phyloP scores from a whole-genome alignment of 495 filamentous ascomycete species.

The Cenococcum geophilum region DNA sequence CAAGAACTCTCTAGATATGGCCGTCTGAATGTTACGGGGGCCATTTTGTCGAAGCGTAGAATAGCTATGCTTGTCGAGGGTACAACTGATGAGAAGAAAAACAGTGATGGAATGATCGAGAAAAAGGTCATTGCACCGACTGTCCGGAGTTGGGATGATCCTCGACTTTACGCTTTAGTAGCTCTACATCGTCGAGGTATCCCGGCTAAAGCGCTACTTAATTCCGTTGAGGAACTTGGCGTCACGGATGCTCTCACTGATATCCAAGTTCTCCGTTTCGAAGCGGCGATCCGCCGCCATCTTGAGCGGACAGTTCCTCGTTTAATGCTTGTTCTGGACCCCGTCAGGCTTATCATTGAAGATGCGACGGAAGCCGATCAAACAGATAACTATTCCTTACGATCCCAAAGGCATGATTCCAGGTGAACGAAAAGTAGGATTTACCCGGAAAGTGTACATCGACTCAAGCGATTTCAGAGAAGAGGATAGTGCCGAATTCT shows the following conservation, averaged over 20 bases:
- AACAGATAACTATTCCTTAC: conserved; percentile 63
- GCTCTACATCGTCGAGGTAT: conserved; percentile 75
- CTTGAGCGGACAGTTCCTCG: conserved; percentile 80
- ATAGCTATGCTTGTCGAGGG: conserved; percentile 65
- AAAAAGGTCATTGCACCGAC: conserved; percentile 32
- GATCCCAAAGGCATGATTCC: conserved; percentile 61
- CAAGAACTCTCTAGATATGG: conserved; percentile 48
- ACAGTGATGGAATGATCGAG: conserved; percentile 24
- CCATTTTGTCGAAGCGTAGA: conserved; percentile 77
- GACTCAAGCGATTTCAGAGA: conserved; percentile 90
- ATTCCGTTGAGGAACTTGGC: conserved; percentile 82
- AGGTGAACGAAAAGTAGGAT: conserved; percentile 54
- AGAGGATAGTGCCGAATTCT: conserved; percentile 72
- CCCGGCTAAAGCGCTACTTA: conserved; percentile 77
- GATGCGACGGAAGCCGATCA: conserved; percentile 63
- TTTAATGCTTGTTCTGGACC: conserved; percentile 71
- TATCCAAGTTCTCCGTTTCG: conserved; percentile 69
- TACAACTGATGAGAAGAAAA: conserved; percentile 38
- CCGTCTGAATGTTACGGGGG: conserved; percentile 72
- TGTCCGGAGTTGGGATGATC: conserved; percentile 84
- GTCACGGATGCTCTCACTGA: conserved; percentile 69
- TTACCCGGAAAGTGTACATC: conserved; percentile 85
- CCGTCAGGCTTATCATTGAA: conserved; percentile 65
- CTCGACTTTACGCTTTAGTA: conserved; percentile 82
- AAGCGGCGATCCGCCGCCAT: conserved; percentile 71